Base-by-base conservation (phyloP, 148 eudicot species). In the Bassia scoparia region DNA sequence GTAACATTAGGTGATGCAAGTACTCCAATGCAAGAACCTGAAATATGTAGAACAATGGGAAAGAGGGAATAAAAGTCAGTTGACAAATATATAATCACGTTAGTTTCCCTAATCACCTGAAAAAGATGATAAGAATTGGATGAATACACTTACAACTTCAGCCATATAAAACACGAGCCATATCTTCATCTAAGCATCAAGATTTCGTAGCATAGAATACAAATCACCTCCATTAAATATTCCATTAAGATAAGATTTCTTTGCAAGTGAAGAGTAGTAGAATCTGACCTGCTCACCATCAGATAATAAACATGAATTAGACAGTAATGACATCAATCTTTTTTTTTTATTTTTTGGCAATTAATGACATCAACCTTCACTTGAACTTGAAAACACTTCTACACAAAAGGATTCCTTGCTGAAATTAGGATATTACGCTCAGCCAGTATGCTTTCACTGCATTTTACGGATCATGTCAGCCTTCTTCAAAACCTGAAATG, bases 11-110 rank as follows among this genome's bases (percentile, higher is more conserved):
- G 74, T 96, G 89, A 81, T 96, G 99, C 83, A 96, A 81, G 78
- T 96, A 96, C 75, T 96, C 97, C 88, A 96, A 82, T 61, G 97
- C 99, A 79, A 96, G 99, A 34, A 96, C 99, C 99, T 96, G 90
- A 73, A 82, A 75, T 44, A 67, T 53, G 73, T 46, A 53, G 43
- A 31, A 55, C 37, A 66, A 66, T 3, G 50, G 52, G 58, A 59
- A 67, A 67, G 49, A 37, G 70, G 35, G 61, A 50, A n/a, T n/a
- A n/a, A n/a, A n/a, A 64, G 37, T 46, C 37, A 76, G 82, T 10
- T 34, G 58, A 52, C 0, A 60, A 3, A 27, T 50, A 24, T 27
- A 54, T 46, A 17, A 31, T 44, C 54, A 46, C 68, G 37, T 24
- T 9, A 37, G 26, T 75, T 34, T 38, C 17, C 38, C 12, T 8